A percentile compares a stretch with the other conserved stretches of the same genome.
Evolutionary conservation across 345 rosid species (phyloP).

Genomic region (Populus simonii): DNA sequence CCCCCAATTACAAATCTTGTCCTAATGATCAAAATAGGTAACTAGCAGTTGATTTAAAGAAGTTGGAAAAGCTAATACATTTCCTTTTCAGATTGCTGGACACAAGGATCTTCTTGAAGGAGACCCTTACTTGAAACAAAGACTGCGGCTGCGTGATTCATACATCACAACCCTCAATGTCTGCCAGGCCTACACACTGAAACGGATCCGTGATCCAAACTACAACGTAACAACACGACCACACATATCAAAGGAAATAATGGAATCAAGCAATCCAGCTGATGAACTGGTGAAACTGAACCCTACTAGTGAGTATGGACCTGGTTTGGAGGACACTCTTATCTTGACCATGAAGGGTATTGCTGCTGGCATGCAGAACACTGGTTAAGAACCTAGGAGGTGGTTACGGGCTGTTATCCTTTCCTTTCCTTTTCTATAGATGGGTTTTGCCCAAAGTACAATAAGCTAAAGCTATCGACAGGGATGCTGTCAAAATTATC

Average conservation of each 20-base stretch:
- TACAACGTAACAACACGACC: constrained; percentile 75
- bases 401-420: not conserved
- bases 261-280: constrained; percentile 64
- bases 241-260: constrained; percentile 73
- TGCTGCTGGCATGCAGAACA: constrained; percentile 93
- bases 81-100: constrained; percentile 67
- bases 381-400: constrained; percentile 54
- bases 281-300: constrained; percentile 77
- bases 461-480: not conserved
- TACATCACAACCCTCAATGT: constrained; percentile 95
- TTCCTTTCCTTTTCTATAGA: not conserved
- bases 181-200: constrained; percentile 92
- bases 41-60: not conserved
- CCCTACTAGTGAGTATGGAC: constrained; percentile 78
- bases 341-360: constrained; percentile 98
- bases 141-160: constrained; percentile 87
- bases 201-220: constrained; percentile 78
- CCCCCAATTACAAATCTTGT: too few relatives aligned
- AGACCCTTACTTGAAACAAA: constrained; percentile 89
- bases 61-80: constrained; percentile 12
- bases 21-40: not conserved
- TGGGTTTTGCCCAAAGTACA: not conserved
- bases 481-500: constrained; percentile 1
- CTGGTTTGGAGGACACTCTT: constrained; percentile 95
- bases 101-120: constrained; percentile 97